Evolutionary conservation across 2,329 filamentous ascomycete species (phyloP), one percentile per base, ranked within the genome.

Genomic region (Ascochyta rabiei): DNA sequence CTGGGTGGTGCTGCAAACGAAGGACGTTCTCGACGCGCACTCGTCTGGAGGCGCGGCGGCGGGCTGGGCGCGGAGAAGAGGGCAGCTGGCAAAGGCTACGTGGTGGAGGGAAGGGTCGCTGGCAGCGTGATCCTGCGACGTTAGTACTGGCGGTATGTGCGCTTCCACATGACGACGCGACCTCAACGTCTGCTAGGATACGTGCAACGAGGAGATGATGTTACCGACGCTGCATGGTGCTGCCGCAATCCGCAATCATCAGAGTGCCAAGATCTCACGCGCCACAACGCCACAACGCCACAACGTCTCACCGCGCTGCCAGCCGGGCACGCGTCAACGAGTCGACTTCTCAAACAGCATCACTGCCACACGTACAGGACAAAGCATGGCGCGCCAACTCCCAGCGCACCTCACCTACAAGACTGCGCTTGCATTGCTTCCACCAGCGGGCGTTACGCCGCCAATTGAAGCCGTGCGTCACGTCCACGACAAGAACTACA

Each of bases 121-220:
- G 31, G 28, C 31, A 45, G 28, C 43, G 53, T 47, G 42, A 28
- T 40, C 24, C 47, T 50, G 38, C 40, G 37, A 38, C 19, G 16
- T 52, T 52, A 56, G 53, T 56, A 48, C 44, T 41, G 39, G 28
- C 31, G 45, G 41, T 42, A 46, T 59, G 56, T 63, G 60, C 57
- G 62, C 64, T 70, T 66, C 64, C 63, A 63, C 70, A 73, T 71
- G 64, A 67, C 60, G 67, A 68, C 64, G 60, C 61, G 61, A 67
- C 60, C 60, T 57, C 48, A 34, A 52, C 47, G 46, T 58, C 52
- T 21, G 23, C 9, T 30, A 15, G 28, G 28, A 30, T 30, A 30
- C 26, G 41, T 48, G 48, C 58, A 59, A 57, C 59, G 59, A 59
- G 56, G 60, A 61, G 53, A 60, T 54, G 60, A 64, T 41, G 54